Conservation (phyloP, 2,329 filamentous ascomycete species). For the Botrytis porri region DNA sequence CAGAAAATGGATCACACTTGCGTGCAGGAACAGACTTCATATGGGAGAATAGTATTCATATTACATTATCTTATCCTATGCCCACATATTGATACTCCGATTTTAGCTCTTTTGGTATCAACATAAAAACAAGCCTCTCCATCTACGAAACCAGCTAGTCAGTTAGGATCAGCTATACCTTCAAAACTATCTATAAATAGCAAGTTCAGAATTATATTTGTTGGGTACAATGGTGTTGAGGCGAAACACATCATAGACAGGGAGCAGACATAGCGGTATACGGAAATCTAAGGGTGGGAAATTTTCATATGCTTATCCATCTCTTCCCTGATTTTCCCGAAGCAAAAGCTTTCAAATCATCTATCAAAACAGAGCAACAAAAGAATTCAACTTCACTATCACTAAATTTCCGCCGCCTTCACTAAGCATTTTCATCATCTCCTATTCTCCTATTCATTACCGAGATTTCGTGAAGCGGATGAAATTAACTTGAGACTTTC, state of each 20-base stretch:
- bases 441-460: background rate
- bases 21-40: background rate
- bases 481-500: background rate
- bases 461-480: background rate
- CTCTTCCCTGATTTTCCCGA: background rate
- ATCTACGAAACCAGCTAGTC: too few species aligned
- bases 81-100: too few species aligned
- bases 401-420: rapidly evolving
- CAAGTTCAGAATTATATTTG: background rate
- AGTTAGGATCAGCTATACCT: too few species aligned
- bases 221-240: too few species aligned
- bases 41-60: background rate
- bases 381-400: background rate
- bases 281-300: background rate
- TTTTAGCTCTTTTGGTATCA: too few species aligned
- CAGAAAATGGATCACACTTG: background rate
- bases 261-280: too few species aligned
- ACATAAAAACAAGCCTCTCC: too few species aligned
- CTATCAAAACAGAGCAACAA: background rate
- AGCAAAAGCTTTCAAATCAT: rapidly evolving
- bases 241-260: too few species aligned
- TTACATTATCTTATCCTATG: too few species aligned
- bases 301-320: background rate
- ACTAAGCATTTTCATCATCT: background rate
- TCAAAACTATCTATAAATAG: background rate